Base-by-base conservation (phyloP, 148 eudicot species). In the Rhododendron ovatum region DNA sequence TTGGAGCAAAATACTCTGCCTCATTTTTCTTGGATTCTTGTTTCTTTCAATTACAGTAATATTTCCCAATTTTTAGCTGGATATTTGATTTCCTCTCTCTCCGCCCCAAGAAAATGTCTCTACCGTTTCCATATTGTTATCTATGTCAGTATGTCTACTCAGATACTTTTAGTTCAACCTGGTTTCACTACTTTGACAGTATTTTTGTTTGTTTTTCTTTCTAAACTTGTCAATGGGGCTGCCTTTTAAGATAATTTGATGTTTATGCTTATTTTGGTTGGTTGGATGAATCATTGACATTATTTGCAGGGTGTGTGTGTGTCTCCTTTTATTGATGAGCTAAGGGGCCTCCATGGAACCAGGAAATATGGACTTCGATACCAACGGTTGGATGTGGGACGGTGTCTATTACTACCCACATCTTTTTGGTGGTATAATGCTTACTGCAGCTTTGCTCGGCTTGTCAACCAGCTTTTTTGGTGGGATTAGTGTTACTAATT, bases 391-490 rank as follows among this genome's bases (percentile, higher is more conserved):
- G 92, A 90, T 91, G 73, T 92, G 96, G 98, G 95, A 95, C 47
- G 98, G 98, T 84, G 91, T 89, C 65, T 93, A 89, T 91, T 92
- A 91, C 91, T 91, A 90, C 85, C 96, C 99, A 22, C 98, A 93
- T 83, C 88, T 97, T 18, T 92, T 97, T 82, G 99, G 98, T 78
- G 98, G 93, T 75, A 86, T 96, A 82, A 94, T 96, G 98, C 88
- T 96, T 74, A 94, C 98, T 9, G 97, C 95, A 14, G 96, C 98
- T 76, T 85, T 97, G 82, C 95, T 95, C 61, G 96, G 98, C 84
- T 87, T 97, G 57, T 97, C 99, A 3, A 94, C 95, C 5, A 93
- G 95, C 89, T 95, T 90, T 88, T 93, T 95, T 88, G 93, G 93
- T 69, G 93, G 95, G 83, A 91, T 91, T 63, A 91, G 91, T 79